Base-by-base conservation (phyloP, 495 filamentous ascomycete genomes). In the Entonaema liquescens region DNA sequence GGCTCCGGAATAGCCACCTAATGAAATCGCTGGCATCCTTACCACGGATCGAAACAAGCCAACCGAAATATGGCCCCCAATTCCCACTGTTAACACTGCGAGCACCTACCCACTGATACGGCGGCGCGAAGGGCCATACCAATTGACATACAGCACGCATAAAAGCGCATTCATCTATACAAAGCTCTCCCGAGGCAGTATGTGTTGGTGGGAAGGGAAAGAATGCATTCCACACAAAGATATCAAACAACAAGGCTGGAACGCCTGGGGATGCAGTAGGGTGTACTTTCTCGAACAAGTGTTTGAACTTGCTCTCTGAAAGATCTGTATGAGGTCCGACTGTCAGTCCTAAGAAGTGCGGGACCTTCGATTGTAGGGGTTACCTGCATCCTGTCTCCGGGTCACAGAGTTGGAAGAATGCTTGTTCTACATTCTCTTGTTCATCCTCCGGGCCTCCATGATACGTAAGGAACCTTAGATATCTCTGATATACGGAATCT, bases 401-500 rank as follows among this genome's bases (percentile, higher is more conserved):
- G 26, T 61, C 57, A 17, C 65, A 17, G 23, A 67, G 36, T 55
- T 56, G 57, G 4, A 5, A 21, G 38, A 67, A 61, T 26, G 26
- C 19, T 25, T 56, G 49, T 44, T 49, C 36, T n/a, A 61, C 55
- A 7, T 33, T 61, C 28, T 40, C 49, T 15, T 5, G n/a, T 7
- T 47, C 42, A 23, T 47, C 38, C 17, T 17, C 36, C 2, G 5
- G 17, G 8, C 17, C 8, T 47, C 8, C 13, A 47, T 0, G 9
- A 11, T 23, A 21, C 8, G 28, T 29, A 12, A 67, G 36, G 2
- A 15, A 8, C 29, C 36, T 6, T 6, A 49, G 61, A 36, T 57
- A 67, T 56, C 65, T 67, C 44, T 21, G n/a, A 42, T 67, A 68
- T 1, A 68, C 40, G 28, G 36, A 38, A 55, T 68, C 58, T 68